phyloP scores from a whole-genome alignment of 768 basidiomycete species.

The Dictyophora rubrovolvata region DNA sequence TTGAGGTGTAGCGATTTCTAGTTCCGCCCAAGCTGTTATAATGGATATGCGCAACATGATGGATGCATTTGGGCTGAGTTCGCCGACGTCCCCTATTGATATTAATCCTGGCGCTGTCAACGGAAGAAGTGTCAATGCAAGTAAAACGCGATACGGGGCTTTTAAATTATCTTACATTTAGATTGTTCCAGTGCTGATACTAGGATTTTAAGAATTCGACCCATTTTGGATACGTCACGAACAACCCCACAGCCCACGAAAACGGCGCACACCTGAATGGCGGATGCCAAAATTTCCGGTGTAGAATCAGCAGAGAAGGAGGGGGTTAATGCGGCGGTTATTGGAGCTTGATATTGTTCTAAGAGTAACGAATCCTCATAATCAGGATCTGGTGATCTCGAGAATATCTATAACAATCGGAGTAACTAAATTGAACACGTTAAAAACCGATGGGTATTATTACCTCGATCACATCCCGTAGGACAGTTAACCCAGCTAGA shows the following conservation, averaged over 20 bases:
- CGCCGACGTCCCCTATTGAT: constrained; percentile 75
- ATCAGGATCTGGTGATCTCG: constrained; percentile 79
- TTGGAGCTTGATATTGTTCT: constrained; percentile 97
- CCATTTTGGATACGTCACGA: constrained; percentile 85
- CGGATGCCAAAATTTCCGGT: constrained; percentile 88
- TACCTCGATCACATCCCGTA: constrained; percentile 89
- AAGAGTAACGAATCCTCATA: constrained; percentile 83
- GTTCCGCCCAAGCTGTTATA: constrained; percentile 90
- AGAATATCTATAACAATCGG: constrained; percentile 57
- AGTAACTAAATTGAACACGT: not conserved
- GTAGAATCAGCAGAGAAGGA: constrained; percentile 94
- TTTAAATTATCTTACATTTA: constrained; percentile 44
- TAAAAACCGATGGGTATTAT: not conserved
- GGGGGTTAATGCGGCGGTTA: constrained; percentile 93
- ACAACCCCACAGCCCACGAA: constrained; percentile 95
- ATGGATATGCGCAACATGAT: constrained; percentile 91
- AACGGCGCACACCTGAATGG: constrained; percentile 86
- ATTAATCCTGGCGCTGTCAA: constrained; percentile 67
- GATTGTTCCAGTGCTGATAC: constrained; percentile 84
- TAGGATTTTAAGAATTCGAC: constrained; percentile 82
- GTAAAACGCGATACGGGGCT: not conserved
- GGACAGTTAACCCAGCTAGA: constrained; percentile 77
- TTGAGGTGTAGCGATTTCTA: constrained; percentile 65
- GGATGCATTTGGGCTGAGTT: constrained; percentile 88
- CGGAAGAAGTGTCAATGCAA: not conserved